Evolutionary conservation across 2,329 filamentous ascomycete species (phyloP).

Genomic region (Aquanectria penicillioides): DNA sequence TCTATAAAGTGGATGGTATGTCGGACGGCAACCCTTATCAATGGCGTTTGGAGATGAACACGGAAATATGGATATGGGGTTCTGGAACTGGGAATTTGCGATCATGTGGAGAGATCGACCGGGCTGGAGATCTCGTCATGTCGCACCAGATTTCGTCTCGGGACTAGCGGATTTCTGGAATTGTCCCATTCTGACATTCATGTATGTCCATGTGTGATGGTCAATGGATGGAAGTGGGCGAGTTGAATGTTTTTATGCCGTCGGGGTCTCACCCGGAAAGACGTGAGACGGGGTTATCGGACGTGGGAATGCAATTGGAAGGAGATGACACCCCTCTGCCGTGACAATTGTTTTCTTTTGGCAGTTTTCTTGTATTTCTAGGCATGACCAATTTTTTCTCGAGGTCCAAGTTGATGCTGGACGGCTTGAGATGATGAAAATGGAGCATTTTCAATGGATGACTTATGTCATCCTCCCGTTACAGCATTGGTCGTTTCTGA

Average conservation of each 20-base stretch:
- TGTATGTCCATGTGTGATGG: slow-evolving; percentile 13
- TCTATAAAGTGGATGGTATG: slow-evolving; percentile 39
- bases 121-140: slow-evolving; percentile 20
- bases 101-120: slow-evolving; percentile 4
- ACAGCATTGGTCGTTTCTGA: background rate
- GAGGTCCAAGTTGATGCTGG: slow-evolving; percentile 27
- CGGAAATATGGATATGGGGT: slow-evolving; percentile 24
- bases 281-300: slow-evolving; percentile 15
- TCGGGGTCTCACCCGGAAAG: slow-evolving; percentile 1
- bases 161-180: background rate
- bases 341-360: slow-evolving; percentile 3
- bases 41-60: slow-evolving; percentile 40
- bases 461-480: slow-evolving; percentile 7
- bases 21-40: slow-evolving; percentile 33
- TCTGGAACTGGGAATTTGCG: slow-evolving; percentile 18
- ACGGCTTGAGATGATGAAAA: slow-evolving; percentile 28
- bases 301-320: slow-evolving; percentile 13
- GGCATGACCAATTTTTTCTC: slow-evolving; percentile 22
- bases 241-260: slow-evolving; percentile 17
- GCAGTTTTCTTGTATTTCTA: slow-evolving; percentile 40
- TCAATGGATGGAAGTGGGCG: slow-evolving; percentile 9
- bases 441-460: slow-evolving; percentile 29
- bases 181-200: background rate
- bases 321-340: slow-evolving; percentile 15
- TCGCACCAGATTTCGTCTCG: slow-evolving; percentile 22